Evolutionary conservation across 2,329 filamentous ascomycete species (phyloP), one percentile per base, ranked within the genome.

Genomic region (Arthrinium puccinioides): DNA sequence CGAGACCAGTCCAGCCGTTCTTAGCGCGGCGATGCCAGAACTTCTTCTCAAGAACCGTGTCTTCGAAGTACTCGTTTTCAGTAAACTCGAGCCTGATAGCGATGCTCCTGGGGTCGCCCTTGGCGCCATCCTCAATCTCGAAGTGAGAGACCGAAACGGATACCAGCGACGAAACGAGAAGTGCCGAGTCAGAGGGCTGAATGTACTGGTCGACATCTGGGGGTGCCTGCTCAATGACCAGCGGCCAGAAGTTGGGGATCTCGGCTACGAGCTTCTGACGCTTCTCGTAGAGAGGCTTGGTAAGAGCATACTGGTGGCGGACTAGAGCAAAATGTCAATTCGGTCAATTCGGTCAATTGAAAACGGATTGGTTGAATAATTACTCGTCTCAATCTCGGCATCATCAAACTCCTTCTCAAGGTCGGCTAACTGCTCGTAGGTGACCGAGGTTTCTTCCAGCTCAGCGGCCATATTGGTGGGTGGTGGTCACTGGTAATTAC

Each of bases 181-280:
- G 66, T 8, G 74, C 73, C 11, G 82, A 79, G 67, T 97, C 90
- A 33, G 76, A 74, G 29, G 87, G 84, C 57, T 87, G 82, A 57
- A 97, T 84, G 70, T 82, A 88, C 63, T 87, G 82, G 64, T 95
- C 88, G 50, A 98, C 76, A 45, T 95, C 87, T 32, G 76, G 72
- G 2, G 89, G 88, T 3, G 85, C 81, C 65, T 88, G 83, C 68
- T 94, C 86, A 59, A 97, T 74, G 40, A 96, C 89, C 41, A 94
- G 76, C n/a, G 86, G 73, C 92, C 92, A 97, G 77, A 97, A 98
- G 67, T 86, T 79, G 50, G 79, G 76, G 55, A 96, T 89, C 55
- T 81, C 71, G 45, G 74, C 62, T 46, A 92, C 69, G 46, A 87
- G 63, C 50, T 76, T 72, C 47, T 76, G 70, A 57, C 90, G 87